These are phyloP conservation scores for Arthrobotrys megalospora DNA, from an alignment of 2,329 filamentous ascomycete genomes.

Conservation along the genomic window DNA sequence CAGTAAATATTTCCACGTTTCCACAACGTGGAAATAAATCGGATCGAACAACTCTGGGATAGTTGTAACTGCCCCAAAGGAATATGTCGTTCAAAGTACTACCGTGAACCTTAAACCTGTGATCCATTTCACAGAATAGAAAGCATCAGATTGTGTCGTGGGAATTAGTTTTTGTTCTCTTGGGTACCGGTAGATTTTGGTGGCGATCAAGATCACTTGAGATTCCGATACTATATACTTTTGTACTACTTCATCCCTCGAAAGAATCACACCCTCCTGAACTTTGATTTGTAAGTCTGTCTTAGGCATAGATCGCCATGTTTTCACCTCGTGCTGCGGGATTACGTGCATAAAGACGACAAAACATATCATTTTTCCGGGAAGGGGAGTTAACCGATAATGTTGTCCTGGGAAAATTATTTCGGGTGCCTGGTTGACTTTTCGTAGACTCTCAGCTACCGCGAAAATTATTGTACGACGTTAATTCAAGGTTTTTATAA, in stretches of 20 bases:
- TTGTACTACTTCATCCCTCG: slow-evolving; percentile 39
- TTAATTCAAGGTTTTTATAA: slow-evolving; percentile 4
- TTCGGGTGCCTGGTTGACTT: background rate
- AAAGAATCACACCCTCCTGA: slow-evolving; percentile 1
- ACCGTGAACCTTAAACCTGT: background rate
- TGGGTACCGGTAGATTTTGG: background rate
- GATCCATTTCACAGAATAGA: background rate
- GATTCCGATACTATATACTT: background rate
- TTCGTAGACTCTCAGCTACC: background rate
- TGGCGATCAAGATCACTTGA: background rate
- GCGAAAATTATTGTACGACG: background rate
- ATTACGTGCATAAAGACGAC: slow-evolving; percentile 7
- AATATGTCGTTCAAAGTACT: too few relatives aligned
- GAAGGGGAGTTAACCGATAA: background rate
- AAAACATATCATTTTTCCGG: background rate
- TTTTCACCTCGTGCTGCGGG: slow-evolving; percentile 32
- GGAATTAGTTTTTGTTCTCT: background rate
- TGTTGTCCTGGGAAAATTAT: background rate
- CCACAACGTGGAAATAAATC: slow-evolving; percentile 6
- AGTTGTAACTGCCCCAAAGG: background rate
- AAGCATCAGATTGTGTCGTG: background rate
- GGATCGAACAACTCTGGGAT: background rate
- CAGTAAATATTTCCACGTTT: slow-evolving; percentile 20
- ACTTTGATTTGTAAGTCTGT: slow-evolving; percentile 31
- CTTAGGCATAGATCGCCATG: slow-evolving; percentile 40